These are phyloP conservation scores for Cudoniella acicularis DNA, from an alignment of 495 filamentous ascomycete genomes.

Conservation along the genomic window DNA sequence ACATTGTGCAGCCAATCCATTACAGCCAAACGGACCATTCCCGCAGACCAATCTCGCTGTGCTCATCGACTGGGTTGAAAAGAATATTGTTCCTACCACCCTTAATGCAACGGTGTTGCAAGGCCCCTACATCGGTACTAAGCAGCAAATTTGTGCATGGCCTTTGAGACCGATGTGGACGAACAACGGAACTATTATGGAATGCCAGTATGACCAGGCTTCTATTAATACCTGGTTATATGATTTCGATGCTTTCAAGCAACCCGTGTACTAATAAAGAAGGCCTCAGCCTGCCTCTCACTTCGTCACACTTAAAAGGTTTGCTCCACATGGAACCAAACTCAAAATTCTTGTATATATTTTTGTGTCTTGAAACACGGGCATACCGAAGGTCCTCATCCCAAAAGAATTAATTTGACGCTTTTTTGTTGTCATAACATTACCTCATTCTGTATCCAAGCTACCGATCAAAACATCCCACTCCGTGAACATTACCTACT, in stretches of 20 bases:
- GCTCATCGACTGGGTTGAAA: conserved; percentile 43
- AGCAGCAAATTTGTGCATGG: conserved; percentile 43
- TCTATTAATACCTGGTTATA: conserved; percentile 39
- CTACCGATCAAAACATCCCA: no score
- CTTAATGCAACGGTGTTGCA: conserved; percentile 34
- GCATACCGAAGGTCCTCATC: no score
- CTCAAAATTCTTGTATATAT: no score
- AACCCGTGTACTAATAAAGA: conserved; percentile 20
- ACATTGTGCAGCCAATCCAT: conserved; percentile 37
- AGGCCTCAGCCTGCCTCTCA: no score
- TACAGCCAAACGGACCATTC: conserved; percentile 38
- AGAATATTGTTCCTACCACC: conserved; percentile 31
- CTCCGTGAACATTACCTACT: no score
- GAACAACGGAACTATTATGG: conserved; percentile 28
- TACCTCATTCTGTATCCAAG: no score
- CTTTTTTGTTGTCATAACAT: no score
- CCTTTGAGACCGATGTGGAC: conserved; percentile 43
- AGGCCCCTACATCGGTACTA: conserved; percentile 34
- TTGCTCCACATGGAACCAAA: no score
- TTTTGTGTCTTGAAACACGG: no score
- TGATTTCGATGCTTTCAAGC: conserved; percentile 26
- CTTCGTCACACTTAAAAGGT: no score
- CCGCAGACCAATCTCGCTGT: conserved; percentile 41
- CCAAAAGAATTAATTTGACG: no score
- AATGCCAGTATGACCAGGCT: conserved; percentile 42